Evolutionary conservation across 768 basidiomycete genomes (phyloP).

Genomic region (Lentinula edodes): DNA sequence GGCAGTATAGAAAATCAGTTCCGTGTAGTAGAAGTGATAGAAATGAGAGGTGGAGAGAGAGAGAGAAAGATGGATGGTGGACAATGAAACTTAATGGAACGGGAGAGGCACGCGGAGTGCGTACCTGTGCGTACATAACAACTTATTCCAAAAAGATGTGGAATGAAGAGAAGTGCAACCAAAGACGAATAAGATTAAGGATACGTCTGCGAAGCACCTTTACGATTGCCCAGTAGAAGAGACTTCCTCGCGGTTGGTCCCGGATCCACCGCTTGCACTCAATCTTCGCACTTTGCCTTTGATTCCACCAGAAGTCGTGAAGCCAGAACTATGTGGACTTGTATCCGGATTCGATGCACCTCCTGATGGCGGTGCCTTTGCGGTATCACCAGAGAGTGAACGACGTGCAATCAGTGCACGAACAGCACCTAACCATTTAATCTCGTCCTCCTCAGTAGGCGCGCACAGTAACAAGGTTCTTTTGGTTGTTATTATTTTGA

Average conservation of each 20-base stretch:
- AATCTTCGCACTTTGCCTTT: conserved; percentile 43
- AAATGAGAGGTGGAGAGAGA: background rate
- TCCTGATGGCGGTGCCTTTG: conserved; percentile 17
- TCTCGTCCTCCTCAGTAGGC: conserved; percentile 95
- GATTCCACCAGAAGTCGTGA: conserved; percentile 22
- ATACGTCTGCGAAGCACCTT: background rate
- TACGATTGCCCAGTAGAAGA: conserved; percentile 1
- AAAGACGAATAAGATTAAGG: background rate
- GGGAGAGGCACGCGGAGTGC: background rate
- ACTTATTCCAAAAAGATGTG: background rate
- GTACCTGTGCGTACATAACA: too few relatives aligned
- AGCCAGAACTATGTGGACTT: conserved; percentile 17
- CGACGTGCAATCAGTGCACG: conserved; percentile 84
- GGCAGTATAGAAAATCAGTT: background rate
- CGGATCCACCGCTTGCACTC: conserved; percentile 33
- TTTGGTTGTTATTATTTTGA: conserved; percentile 96
- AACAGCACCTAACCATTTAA: conserved; percentile 95
- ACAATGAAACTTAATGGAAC: background rate
- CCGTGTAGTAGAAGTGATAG: background rate
- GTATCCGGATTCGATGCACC: conserved; percentile 7
- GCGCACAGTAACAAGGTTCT: conserved; percentile 86
- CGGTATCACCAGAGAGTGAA: conserved; percentile 43
- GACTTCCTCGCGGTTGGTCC: conserved; percentile 16
- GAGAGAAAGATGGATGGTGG: background rate
- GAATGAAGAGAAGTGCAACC: background rate